Evolutionary conservation across 768 basidiomycete genomes (phyloP).

Genomic region (Lactarius hatsudake): DNA sequence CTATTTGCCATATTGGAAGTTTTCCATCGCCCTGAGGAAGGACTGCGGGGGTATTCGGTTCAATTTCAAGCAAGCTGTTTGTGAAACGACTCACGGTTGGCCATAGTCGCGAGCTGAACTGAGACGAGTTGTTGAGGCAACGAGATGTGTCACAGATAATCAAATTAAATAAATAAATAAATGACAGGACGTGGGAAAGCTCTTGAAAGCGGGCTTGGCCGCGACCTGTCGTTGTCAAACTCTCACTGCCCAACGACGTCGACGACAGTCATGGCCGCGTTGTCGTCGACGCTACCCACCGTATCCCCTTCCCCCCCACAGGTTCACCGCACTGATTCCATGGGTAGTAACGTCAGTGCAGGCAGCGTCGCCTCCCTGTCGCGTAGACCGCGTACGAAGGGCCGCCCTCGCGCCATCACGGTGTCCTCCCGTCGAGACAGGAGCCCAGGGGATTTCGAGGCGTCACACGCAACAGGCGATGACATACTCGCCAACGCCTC

Average conservation of each 20-base stretch:
- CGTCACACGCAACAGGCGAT: slow-evolving; percentile 17
- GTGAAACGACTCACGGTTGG: not conserved
- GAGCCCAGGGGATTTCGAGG: slow-evolving; percentile 27
- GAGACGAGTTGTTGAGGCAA: not conserved
- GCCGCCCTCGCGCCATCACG: slow-evolving; percentile 30
- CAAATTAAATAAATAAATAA: not conserved
- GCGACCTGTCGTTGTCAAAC: slow-evolving; percentile 17
- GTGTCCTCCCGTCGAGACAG: slow-evolving; percentile 31
- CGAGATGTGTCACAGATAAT: not conserved
- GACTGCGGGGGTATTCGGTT: slow-evolving; percentile 36
- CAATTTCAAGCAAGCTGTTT: not conserved
- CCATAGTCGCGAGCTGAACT: slow-evolving; percentile 1
- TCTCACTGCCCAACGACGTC: slow-evolving; percentile 27
- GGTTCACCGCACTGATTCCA: slow-evolving; percentile 34
- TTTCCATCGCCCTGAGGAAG: slow-evolving; percentile 66
- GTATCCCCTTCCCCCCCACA: slow-evolving; percentile 23
- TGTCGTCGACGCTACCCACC: slow-evolving; percentile 31
- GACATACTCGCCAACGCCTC: slow-evolving; percentile 26
- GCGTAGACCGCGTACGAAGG: slow-evolving; percentile 35
- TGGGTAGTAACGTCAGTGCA: slow-evolving; percentile 32
- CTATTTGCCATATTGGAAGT: slow-evolving; percentile 86
- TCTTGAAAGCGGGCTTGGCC: slow-evolving; percentile 11
- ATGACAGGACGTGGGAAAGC: slow-evolving; percentile 13
- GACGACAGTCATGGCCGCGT: slow-evolving; percentile 34
- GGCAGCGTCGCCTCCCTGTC: slow-evolving; percentile 30